These are phyloP conservation scores for Friedmanniomyces simplex DNA, from an alignment of 495 filamentous ascomycete species.

Conservation along the genomic window DNA sequence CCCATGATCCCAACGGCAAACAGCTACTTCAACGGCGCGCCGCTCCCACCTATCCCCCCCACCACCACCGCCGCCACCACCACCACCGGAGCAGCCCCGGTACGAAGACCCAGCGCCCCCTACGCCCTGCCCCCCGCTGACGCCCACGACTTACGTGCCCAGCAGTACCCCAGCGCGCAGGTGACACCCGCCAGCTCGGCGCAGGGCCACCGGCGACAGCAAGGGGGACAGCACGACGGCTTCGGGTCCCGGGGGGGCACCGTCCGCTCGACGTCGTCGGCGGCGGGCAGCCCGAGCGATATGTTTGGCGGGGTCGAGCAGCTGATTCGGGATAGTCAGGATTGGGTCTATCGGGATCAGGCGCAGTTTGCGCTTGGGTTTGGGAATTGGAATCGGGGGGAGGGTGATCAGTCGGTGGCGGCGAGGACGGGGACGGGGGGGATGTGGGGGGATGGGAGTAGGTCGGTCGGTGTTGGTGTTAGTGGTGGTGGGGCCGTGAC, in stretches of 20 bases:
- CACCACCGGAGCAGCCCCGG: not conserved
- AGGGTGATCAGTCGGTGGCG: conserved; percentile 1
- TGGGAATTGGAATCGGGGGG: conserved; percentile 28
- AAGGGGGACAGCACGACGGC: no score
- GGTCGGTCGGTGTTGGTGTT: not conserved
- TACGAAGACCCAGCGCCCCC: not conserved
- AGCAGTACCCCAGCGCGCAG: conserved; percentile 7
- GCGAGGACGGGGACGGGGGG: no score
- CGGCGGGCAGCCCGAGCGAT: conserved; percentile 22
- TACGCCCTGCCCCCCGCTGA: conserved; percentile 3
- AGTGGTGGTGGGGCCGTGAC: not conserved
- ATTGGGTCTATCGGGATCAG: conserved; percentile 33
- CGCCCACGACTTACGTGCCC: conserved; percentile 1
- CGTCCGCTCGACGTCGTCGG: not conserved
- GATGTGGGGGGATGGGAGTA: conserved; percentile 3
- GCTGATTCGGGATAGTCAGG: conserved; percentile 31
- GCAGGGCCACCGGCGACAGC: not conserved
- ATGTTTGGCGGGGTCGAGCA: conserved; percentile 34
- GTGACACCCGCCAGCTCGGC: not conserved
- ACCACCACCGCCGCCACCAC: not conserved
- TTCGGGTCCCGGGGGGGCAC: no score
- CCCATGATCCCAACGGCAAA: not conserved
- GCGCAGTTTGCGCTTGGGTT: conserved; percentile 29
- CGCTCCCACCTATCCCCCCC: not conserved
- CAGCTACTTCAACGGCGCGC: not conserved